phyloP scores from a whole-genome alignment of 768 basidiomycete species.

The Tubosaeta brunneosetosa region DNA sequence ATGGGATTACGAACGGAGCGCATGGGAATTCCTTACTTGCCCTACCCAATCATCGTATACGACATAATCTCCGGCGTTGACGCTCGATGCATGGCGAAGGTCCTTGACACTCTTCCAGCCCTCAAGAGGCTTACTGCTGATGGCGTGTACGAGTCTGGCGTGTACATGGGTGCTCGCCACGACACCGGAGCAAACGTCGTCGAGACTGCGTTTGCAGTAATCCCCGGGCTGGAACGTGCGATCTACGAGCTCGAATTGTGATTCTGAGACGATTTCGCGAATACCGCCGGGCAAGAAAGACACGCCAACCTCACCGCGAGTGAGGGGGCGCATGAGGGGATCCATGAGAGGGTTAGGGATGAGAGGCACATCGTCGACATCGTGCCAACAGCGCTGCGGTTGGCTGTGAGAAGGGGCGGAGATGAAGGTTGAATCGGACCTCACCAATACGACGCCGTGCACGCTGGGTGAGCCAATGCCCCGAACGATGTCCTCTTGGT shows the following conservation, averaged over 20 bases:
- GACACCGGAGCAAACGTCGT: slow-evolving; percentile 72
- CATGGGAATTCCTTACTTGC: slow-evolving; percentile 50
- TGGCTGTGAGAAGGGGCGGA: slow-evolving; percentile 5
- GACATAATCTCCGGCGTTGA: slow-evolving; percentile 80
- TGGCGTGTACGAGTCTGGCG: slow-evolving; percentile 70
- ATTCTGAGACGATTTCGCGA: slow-evolving; percentile 70
- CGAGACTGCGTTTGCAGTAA: slow-evolving; percentile 72
- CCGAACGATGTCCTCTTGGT: slow-evolving; percentile 64
- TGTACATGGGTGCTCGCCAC: slow-evolving; percentile 59
- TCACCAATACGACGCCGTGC: slow-evolving; percentile 65
- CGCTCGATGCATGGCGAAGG: slow-evolving; percentile 50
- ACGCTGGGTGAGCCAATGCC: slow-evolving; percentile 37
- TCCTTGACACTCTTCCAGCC: slow-evolving; percentile 62
- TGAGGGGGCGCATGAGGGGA: slow-evolving; percentile 70
- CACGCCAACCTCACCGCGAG: slow-evolving; percentile 79
- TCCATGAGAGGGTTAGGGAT: slow-evolving; percentile 44
- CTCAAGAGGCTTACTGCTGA: slow-evolving; percentile 53
- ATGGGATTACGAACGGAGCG: slow-evolving; percentile 4
- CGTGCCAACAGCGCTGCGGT: slow-evolving; percentile 83
- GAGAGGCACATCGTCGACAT: slow-evolving; percentile 65
- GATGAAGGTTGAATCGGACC: slow-evolving; percentile 10
- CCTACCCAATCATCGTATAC: slow-evolving; percentile 85
- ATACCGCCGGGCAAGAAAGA: slow-evolving; percentile 53
- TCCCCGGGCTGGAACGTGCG: slow-evolving; percentile 77
- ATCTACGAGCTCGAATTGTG: slow-evolving; percentile 65